Evolutionary conservation across 2,329 filamentous ascomycete genomes (phyloP), one percentile per base, ranked within the genome.

Genomic region (Penicillium sp.): DNA sequence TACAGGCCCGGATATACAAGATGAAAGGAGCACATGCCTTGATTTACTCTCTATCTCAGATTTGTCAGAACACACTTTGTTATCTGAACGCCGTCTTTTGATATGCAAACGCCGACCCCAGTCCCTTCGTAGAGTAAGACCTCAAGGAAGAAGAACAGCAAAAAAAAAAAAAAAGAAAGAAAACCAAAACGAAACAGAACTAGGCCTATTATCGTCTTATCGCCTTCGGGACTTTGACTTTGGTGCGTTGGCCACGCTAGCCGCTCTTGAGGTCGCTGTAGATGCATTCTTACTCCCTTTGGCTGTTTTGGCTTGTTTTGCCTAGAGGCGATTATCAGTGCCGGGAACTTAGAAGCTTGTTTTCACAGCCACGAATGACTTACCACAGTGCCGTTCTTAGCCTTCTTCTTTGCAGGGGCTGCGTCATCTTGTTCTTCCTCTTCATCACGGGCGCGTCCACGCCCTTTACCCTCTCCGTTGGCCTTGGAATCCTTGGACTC

Each of bases 331-430:
- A 7, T 43, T 34, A 46, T 60, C 46, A 46, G 45, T 13, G 34
- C 32, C 29, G 34, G 18, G 34, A 37, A 36, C 12, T 38, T 27
- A 25, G 13, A 13, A 26, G 47, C 42, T 45, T 18, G 42, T 4
- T 13, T 46, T 43, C 34, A 13, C 18, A 32, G 33, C 26, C 33
- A 29, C 13, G 28, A 7, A 25, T 40, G 43, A 70, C 82, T 66
- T 76, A 93, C 89, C 81, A 95, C 94, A 52, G 90, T 85, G 45
- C 84, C 84, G 60, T 87, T 88, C 78, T 94, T 94, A 12, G 83
- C 79, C 81, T 94, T 95, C 80, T 97, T 97, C 80, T 95, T 95
- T 1, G 84, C 84, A n/a, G 90, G 89, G 1, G 83, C 83, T 67
- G 86, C 83, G 38, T 87, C 87, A 46, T 93, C 82, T 52, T 88